Conservation (phyloP, 495 filamentous ascomycete genomes). For the Penicillium roqueforti region DNA sequence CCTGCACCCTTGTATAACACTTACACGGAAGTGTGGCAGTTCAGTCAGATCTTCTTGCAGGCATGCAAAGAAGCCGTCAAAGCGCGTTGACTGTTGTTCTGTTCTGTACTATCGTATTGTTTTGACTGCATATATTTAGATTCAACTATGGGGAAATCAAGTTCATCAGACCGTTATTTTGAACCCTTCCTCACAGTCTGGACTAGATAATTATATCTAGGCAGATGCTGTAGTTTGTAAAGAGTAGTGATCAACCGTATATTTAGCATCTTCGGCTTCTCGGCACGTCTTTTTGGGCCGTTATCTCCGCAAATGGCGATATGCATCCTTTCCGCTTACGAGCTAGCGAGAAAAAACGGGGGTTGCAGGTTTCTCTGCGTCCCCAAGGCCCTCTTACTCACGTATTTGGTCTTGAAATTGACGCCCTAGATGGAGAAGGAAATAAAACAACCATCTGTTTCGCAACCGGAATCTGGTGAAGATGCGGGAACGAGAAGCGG, state of each 20-base stretch:
- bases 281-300: conserved; percentile 7
- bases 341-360: conserved; percentile 1
- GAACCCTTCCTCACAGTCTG: not conserved
- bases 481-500: conserved; percentile 7
- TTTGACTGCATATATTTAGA: not conserved
- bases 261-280: conserved; percentile 12
- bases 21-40: conserved; percentile 73
- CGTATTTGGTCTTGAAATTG: not conserved
- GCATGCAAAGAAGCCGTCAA: conserved; percentile 36
- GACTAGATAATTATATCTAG: not conserved
- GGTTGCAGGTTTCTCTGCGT: not conserved
- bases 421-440: not conserved
- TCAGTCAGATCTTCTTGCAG: conserved; percentile 53
- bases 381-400: not conserved
- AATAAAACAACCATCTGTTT: not conserved
- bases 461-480: conserved; percentile 7
- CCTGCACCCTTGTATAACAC: conserved; percentile 88
- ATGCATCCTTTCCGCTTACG: conserved; percentile 2
- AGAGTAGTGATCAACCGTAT: not conserved
- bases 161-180: not conserved
- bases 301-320: conserved; percentile 11
- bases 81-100: not conserved
- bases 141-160: not conserved
- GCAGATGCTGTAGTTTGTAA: not conserved
- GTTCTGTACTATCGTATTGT: not conserved